Base-by-base conservation (phyloP, 2,329 filamentous ascomycete species). In the Talaromyces sp. region DNA sequence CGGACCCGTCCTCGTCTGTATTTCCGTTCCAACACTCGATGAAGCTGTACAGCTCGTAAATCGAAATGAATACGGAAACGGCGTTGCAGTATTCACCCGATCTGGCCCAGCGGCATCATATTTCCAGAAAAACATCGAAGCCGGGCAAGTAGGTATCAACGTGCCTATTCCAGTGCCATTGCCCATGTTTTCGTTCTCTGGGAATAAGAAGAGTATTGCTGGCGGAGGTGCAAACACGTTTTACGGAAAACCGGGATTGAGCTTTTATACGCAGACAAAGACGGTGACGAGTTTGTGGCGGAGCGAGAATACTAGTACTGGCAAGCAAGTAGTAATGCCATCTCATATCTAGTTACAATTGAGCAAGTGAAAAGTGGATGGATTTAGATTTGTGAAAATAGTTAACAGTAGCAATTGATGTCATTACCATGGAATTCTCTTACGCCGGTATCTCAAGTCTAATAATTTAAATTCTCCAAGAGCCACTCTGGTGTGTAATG, bases 251-350 rank as follows among this genome's bases (percentile, higher is more conserved):
- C 91, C 92, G 0, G 73, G 55, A 2, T 22, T 57, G 33, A 42
- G 17, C 33, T 99, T 99, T 74, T 97, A 96, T 78, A 98, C 93
- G 3, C 93, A 98, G 80, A 85, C 90, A 72, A 97, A 99, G 89
- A 98, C 95, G 3, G 95, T 98, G 55, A 99, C 95, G 57, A 88
- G 91, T 66, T 79, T 96, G 74, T 98, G 95, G 95, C 86, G 86
- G 71, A 86, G 84, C 63, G 87, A 93, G 71, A 93, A 97, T 78
- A 92, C 92, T 0, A 84, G 90, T 87, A 67, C 93, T 93, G 84
- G 92, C 92, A 17, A 86, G 88, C 70, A 58, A 32, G 91, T 96
- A 10, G 84, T 90, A 64, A 98, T 98, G 93, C 93, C 93, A 27
- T 56, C 52, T 61, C 42, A 57, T 30, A 28, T 52, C 5, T 58